Evolutionary conservation across 1,139 yeast genomes (phyloP), one percentile per base, ranked within the genome.

Genomic region (Hansenula sp.): DNA sequence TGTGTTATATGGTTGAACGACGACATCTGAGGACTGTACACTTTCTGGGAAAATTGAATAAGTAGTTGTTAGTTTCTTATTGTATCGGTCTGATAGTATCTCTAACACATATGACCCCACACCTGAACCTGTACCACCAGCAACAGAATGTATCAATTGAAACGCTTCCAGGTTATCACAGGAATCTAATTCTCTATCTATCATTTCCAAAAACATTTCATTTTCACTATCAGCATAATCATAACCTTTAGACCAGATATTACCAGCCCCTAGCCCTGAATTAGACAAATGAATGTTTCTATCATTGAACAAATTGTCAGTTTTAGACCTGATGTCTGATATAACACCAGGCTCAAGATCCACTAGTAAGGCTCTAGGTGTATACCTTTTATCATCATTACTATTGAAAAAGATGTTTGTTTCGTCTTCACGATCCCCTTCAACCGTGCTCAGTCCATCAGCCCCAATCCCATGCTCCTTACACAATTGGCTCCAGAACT

Each of bases 121-220:
- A 8, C 99, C 99, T 0, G 96, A 86, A 0, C 99, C 99, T 0
- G 99, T 93, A 32, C 99, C 99, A 24, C 99, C 99, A 0, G 97
- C 98, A n/a, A 94, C 96, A 15, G 97, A 88, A 63, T 93, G 99
- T 46, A 91, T 66, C 51, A 93, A 68, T 69, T 90, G 96, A 62
- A 94, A 93, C 7, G 95, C 95, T 50, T 90, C 93, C 44, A 91
- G 69, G 47, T 87, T 84, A 50, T 93, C 99, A 56, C 96, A 85
- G 34, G 88, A 85, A 59, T 93, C 99, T 36, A 91, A 77, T 57
- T 93, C 98, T 48, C 96, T 74, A 59, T 91, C 97, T 38, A 93
- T 76, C 76, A 91, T 79, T 58, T 89, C 93, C 50, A 88, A 58
- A 38, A 93, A 68, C 19, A 79, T 82, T 43, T 90, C 97, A 44